phyloP scores from a whole-genome alignment of 2,329 filamentous ascomycete genomes.

The Claviceps sp. region DNA sequence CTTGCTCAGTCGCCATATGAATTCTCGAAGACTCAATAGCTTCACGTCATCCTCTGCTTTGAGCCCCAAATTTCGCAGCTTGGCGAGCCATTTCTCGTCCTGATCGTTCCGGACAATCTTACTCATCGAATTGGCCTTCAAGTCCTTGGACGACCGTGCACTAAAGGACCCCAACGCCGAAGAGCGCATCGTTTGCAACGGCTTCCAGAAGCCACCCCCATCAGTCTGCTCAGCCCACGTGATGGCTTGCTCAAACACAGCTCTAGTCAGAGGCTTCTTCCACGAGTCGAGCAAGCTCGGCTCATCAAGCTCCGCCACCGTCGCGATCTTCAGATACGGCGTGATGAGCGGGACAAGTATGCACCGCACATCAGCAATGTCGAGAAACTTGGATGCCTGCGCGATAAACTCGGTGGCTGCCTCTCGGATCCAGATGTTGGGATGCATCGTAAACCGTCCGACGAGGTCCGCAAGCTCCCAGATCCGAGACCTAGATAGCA shows the following conservation, averaged over 20 bases:
- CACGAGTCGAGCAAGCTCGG: constrained; percentile 65
- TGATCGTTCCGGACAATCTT: constrained; percentile 70
- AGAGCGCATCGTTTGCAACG: constrained; percentile 51
- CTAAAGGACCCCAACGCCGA: constrained; percentile 48
- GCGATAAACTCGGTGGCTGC: constrained; percentile 75
- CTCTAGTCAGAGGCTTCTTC: constrained; percentile 65
- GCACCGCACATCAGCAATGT: constrained; percentile 68
- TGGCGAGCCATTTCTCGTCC: constrained; percentile 84
- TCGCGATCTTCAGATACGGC: constrained; percentile 66
- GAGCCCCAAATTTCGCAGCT: constrained; percentile 74
- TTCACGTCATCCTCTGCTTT: constrained; percentile 77
- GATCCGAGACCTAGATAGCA: constrained; percentile 70
- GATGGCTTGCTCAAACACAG: constrained; percentile 73
- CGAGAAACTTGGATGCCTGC: constrained; percentile 60
- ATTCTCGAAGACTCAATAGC: constrained; percentile 71
- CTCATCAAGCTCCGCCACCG: constrained; percentile 55
- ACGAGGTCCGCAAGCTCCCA: constrained; percentile 83
- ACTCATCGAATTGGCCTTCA: constrained; percentile 42
- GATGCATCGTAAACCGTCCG: constrained; percentile 78
- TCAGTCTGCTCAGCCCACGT: constrained; percentile 76
- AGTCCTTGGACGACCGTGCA: constrained; percentile 42
- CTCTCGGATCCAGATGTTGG: constrained; percentile 90
- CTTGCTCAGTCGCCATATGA: constrained; percentile 74
- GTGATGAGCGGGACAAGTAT: constrained; percentile 68
- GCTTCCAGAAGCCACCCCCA: constrained; percentile 77